Evolutionary conservation across 1,139 yeast genomes (phyloP).

Genomic region (Suhomyces maxii): DNA sequence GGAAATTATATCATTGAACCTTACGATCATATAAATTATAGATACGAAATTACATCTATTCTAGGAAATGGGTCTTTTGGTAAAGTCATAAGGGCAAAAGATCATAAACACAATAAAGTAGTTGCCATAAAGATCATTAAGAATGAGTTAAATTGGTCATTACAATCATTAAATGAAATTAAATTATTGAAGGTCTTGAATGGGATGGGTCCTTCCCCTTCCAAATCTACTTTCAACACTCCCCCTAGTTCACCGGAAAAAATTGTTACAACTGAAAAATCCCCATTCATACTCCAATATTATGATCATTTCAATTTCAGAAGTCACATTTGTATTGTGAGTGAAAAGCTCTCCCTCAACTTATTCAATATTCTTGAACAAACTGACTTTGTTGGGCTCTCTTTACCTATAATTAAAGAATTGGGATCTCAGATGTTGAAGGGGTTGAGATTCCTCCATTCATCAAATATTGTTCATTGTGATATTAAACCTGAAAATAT

Average conservation of each 20-base stretch:
- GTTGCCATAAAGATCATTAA: slow-evolving; percentile 80
- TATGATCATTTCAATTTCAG: slow-evolving; percentile 75
- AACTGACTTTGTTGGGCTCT: slow-evolving; percentile 61
- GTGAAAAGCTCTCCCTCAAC: slow-evolving; percentile 70
- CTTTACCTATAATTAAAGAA: slow-evolving; percentile 46
- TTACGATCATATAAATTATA: slow-evolving; percentile 75
- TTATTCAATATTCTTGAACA: slow-evolving; percentile 66
- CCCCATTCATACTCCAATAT: slow-evolving; percentile 51
- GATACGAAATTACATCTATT: slow-evolving; percentile 60
- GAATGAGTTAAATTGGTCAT: slow-evolving; percentile 70
- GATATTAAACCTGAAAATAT: slow-evolving; percentile 75
- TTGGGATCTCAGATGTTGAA: slow-evolving; percentile 57
- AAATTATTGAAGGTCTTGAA: slow-evolving; percentile 58
- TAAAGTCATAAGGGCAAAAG: slow-evolving; percentile 67
- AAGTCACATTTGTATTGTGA: slow-evolving; percentile 79
- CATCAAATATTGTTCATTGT: slow-evolving; percentile 66
- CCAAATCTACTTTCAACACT: not conserved
- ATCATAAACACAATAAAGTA: slow-evolving; percentile 53
- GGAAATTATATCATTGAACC: slow-evolving; percentile 60
- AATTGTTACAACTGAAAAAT: slow-evolving; percentile 7
- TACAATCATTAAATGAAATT: slow-evolving; percentile 79
- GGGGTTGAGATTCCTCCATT: slow-evolving; percentile 63
- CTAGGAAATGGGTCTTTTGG: slow-evolving; percentile 89
- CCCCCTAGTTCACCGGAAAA: not conserved
- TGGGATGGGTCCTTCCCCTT: slow-evolving; percentile 6